Evolutionary conservation across 2,329 filamentous ascomycete genomes (phyloP).

Genomic region (Ophiosphaerella narmari): DNA sequence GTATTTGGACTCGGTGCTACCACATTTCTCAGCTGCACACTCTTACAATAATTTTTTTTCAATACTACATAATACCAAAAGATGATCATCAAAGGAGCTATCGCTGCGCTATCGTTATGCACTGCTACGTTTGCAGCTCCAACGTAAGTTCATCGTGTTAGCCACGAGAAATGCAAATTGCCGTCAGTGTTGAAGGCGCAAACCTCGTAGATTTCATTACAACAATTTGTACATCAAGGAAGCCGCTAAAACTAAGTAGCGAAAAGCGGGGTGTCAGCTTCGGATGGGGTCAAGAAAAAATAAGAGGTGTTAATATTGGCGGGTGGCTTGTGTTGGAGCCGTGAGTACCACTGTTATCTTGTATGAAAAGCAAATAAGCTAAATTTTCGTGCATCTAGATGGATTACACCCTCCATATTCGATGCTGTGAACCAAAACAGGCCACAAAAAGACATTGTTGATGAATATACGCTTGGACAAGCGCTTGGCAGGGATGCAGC

Average conservation of each 20-base stretch:
- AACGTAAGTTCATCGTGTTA: slow-evolving; percentile 29
- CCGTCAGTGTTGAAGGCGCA: neutral
- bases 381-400: slow-evolving; percentile 31
- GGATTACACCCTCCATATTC: slow-evolving; percentile 65
- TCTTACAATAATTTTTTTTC: slow-evolving; percentile 6
- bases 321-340: slow-evolving; percentile 57
- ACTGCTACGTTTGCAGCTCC: slow-evolving; percentile 33
- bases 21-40: slow-evolving; percentile 9
- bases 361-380: neutral
- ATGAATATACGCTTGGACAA: slow-evolving; percentile 58
- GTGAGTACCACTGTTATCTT: slow-evolving; percentile 25
- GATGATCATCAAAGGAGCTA: slow-evolving; percentile 32
- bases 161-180: slow-evolving; percentile 5
- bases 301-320: slow-evolving; percentile 58
- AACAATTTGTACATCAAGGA: neutral
- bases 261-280: slow-evolving; percentile 48
- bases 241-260: slow-evolving; percentile 23
- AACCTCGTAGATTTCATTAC: neutral
- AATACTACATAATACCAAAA: slow-evolving; percentile 13
- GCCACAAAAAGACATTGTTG: slow-evolving; percentile 46
- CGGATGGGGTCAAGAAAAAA: slow-evolving; percentile 55
- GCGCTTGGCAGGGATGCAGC: slow-evolving; percentile 55
- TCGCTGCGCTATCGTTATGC: slow-evolving; percentile 29
- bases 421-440: slow-evolving; percentile 32
- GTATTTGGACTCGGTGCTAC: slow-evolving; percentile 12